Conservation (phyloP, 1,139 yeast species). For the Magnusiomyces ingens region DNA sequence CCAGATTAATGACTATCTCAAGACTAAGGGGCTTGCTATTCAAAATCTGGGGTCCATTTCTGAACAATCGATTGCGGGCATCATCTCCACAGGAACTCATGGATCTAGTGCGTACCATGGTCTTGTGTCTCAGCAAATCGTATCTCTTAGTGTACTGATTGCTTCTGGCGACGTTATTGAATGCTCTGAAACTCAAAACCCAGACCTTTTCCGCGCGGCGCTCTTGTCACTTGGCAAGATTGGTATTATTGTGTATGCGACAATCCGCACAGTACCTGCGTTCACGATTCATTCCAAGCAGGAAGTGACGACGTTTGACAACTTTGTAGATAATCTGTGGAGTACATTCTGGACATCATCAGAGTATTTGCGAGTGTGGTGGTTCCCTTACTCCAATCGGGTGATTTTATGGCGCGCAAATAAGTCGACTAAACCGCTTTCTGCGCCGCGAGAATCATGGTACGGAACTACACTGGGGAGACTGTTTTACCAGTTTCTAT, state of each 20-base stretch:
- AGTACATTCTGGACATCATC: slow-evolving; percentile 70
- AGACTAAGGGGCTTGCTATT: slow-evolving; percentile 60
- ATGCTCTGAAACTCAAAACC: slow-evolving; percentile 63
- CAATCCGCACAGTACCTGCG: slow-evolving; percentile 75
- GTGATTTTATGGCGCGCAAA: slow-evolving; percentile 89
- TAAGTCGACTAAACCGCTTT: slow-evolving; percentile 56
- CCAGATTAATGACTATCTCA: slow-evolving; percentile 65
- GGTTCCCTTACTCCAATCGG: slow-evolving; percentile 89
- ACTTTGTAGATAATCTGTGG: slow-evolving; percentile 53
- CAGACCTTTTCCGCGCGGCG: slow-evolving; percentile 76
- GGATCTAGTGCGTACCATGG: slow-evolving; percentile 95
- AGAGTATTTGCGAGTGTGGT: slow-evolving; percentile 93
- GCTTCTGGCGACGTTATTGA: slow-evolving; percentile 63
- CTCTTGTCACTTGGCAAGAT: slow-evolving; percentile 82
- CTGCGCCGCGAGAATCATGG: slow-evolving; percentile 72
- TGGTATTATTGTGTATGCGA: slow-evolving; percentile 85
- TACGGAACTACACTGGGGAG: slow-evolving; percentile 79
- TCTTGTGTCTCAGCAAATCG: slow-evolving; percentile 80
- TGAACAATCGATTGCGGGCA: slow-evolving; percentile 90
- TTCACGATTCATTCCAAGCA: slow-evolving; percentile 77
- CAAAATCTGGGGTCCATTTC: slow-evolving; percentile 92
- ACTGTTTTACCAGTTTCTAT: slow-evolving; percentile 64
- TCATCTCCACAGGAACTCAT: slow-evolving; percentile 93
- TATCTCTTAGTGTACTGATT: slow-evolving; percentile 56
- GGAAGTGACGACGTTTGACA: slow-evolving; percentile 72